Evolutionary conservation across 768 basidiomycete genomes (phyloP), one percentile per base, ranked within the genome.

Genomic region (Pleurotus tuoliensis): DNA sequence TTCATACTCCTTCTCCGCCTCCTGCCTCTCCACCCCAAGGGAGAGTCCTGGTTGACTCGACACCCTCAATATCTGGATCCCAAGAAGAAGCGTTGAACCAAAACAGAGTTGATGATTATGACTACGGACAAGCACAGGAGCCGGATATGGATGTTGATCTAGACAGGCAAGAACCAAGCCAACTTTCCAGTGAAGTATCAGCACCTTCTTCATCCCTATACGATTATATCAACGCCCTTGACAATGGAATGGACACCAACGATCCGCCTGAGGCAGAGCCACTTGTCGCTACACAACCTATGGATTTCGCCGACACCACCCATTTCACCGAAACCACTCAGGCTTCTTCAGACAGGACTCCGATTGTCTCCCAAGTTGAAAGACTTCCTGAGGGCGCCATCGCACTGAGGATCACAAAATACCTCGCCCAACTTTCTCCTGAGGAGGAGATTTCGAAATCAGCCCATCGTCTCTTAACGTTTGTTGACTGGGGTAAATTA

Each of bases 1-100:
- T n/a, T 15, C 15, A 56, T 16, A 56, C 48, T 44, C 46, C 34
- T 27, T 45, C 25, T 37, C 51, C 24, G 15, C 62, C 59, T 24
- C 61, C 54, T 30, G 47, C 53, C 13, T 58, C 64, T 22, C 61
- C 59, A 38, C 43, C 54, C 11, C 54, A 61, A 30, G 63, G 60
- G n/a, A 61, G 41, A 24, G 56, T 76, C 13, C 64, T 84, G n/a
- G 83, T 84, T 1, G 79, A 70, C 47, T 71, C 78, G 38, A 86
- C 85, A 46, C 85, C 85, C 2, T 77, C 77, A 3, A 64, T 72
- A 49, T 79, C 79, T 0, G 69, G 71, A 41, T 76, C 76, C 4
- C 75, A 75, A 54, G 69, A 69, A 38, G 54, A 59, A 18, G 59
- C 62, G 48, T 34, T 40, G 53, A 58, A 22, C 53, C 52, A 39